Percentiles rank a stretch among this genome's conserved stretches.
phyloP scores from a whole-genome alignment of 2,329 filamentous ascomycete genomes.

The Colletotrichum lini region DNA sequence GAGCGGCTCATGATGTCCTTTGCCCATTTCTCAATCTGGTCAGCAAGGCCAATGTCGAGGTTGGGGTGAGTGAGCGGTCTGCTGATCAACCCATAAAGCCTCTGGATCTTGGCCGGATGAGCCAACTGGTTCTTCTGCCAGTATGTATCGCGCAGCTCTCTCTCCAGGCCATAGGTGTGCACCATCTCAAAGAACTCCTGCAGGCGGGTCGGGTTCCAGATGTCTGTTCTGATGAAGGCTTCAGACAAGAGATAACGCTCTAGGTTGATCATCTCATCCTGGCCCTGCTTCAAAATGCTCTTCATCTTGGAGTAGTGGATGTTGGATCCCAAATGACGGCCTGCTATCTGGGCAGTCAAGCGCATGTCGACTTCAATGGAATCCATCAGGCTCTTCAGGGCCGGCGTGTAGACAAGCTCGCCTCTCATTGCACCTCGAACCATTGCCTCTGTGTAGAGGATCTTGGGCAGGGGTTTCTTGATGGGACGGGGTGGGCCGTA shows the following conservation, averaged over 20 bases:
- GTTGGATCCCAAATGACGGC: slow-evolving; percentile 15
- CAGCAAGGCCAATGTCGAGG: not conserved
- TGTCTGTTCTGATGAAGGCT: slow-evolving; percentile 30
- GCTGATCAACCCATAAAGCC: not conserved
- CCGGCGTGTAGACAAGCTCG: slow-evolving; percentile 24
- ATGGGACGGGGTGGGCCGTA: not conserved
- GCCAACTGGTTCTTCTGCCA: slow-evolving; percentile 27
- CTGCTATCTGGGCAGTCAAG: slow-evolving; percentile 1
- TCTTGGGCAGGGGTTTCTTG: not conserved
- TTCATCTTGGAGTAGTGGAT: slow-evolving; percentile 11
- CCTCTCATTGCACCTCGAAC: slow-evolving; percentile 15
- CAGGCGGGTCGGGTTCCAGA: slow-evolving; percentile 1
- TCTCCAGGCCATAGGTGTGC: slow-evolving; percentile 15
- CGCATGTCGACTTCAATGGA: slow-evolving; percentile 3
- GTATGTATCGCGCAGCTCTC: slow-evolving; percentile 23
- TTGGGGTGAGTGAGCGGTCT: not conserved
- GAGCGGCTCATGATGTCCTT: slow-evolving; percentile 31
- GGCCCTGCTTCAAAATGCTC: slow-evolving; percentile 15
- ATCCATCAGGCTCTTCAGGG: not conserved
- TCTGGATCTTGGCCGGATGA: slow-evolving; percentile 7
- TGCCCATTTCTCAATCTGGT: not conserved
- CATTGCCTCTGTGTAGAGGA: slow-evolving; percentile 11
- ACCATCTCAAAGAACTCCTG: slow-evolving; percentile 33
- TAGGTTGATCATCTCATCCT: slow-evolving; percentile 9
- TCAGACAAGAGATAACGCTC: slow-evolving; percentile 29